Evolutionary conservation across 352 stramenopile genomes (phyloP).

Genomic region (Phytophthora citricola): DNA sequence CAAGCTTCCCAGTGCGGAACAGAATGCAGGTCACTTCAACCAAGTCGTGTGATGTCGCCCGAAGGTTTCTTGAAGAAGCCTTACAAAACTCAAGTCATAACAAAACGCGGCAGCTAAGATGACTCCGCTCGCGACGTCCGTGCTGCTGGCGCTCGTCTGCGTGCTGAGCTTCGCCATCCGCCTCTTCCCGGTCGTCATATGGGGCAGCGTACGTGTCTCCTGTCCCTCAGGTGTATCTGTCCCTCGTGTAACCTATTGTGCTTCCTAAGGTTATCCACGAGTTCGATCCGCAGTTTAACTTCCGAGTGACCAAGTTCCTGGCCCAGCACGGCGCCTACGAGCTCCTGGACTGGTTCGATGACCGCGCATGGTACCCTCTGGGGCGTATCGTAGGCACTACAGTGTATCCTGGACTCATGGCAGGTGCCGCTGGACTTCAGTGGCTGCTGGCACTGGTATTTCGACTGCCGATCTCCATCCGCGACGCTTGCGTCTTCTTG

Average conservation of each 20-base stretch:
- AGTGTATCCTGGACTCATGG: conserved; percentile 94
- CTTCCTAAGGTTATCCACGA: conserved; percentile 87
- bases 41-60: conserved; percentile 24
- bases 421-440: conserved; percentile 81
- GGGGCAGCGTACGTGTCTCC: conserved; percentile 75
- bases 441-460: conserved; percentile 44
- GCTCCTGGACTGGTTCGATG: conserved; percentile 99
- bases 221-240: background rate
- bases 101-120: conserved; percentile 9
- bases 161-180: conserved; percentile 90
- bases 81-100: conserved; percentile 10
- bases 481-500: conserved; percentile 92
- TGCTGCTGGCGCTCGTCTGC: conserved; percentile 85
- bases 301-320: conserved; percentile 97
- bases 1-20: conserved; percentile 14
- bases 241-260: conserved; percentile 4
- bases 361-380: conserved; percentile 95
- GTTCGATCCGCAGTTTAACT: conserved; percentile 99
- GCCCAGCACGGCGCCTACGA: conserved; percentile 90
- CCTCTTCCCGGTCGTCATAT: conserved; percentile 92
- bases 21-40: conserved; percentile 54
- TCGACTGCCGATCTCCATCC: conserved; percentile 56
- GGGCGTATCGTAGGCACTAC: conserved; percentile 93
- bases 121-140: conserved; percentile 36
- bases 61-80: conserved; percentile 49